Evolutionary conservation across 2,329 filamentous ascomycete genomes (phyloP).

Genomic region (Raffaelea albimanens): DNA sequence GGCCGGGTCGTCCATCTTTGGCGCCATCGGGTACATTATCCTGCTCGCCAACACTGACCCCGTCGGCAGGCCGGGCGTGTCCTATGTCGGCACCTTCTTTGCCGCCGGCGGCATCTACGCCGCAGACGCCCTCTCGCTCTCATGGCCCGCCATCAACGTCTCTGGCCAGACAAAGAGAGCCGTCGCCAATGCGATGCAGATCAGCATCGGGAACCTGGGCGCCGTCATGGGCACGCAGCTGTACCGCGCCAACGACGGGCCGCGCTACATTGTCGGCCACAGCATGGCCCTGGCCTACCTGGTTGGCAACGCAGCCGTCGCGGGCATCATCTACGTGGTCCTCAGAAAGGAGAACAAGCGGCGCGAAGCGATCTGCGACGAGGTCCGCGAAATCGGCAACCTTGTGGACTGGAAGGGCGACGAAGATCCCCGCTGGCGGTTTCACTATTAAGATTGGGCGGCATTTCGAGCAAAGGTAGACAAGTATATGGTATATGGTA

Average conservation of each 20-base stretch:
- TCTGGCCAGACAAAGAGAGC: constrained; percentile 61
- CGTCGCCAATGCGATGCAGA: constrained; percentile 61
- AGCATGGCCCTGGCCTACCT: constrained; percentile 57
- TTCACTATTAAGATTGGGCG: constrained; percentile 35
- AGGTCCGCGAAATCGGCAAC: constrained; percentile 39
- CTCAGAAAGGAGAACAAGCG: constrained; percentile 48
- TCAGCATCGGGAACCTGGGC: constrained; percentile 60
- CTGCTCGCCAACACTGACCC: constrained; percentile 42
- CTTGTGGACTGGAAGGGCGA: constrained; percentile 51
- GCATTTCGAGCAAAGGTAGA: no score
- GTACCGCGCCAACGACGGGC: constrained; percentile 51
- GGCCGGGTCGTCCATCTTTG: constrained; percentile 44
- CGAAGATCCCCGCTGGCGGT: constrained; percentile 56
- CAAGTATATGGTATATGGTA: no score
- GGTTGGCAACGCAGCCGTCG: constrained; percentile 45
- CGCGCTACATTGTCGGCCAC: constrained; percentile 55
- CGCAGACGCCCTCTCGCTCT: constrained; percentile 51
- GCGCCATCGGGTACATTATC: constrained; percentile 53
- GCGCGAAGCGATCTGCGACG: constrained; percentile 31
- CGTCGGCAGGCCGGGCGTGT: constrained; percentile 39
- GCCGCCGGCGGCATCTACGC: constrained; percentile 60
- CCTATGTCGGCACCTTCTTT: constrained; percentile 53
- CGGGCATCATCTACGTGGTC: constrained; percentile 39
- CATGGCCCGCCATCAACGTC: constrained; percentile 65
- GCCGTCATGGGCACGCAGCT: constrained; percentile 62